Base-by-base conservation (phyloP, 352 stramenopile species). In the Phytophthora podocarpi region DNA sequence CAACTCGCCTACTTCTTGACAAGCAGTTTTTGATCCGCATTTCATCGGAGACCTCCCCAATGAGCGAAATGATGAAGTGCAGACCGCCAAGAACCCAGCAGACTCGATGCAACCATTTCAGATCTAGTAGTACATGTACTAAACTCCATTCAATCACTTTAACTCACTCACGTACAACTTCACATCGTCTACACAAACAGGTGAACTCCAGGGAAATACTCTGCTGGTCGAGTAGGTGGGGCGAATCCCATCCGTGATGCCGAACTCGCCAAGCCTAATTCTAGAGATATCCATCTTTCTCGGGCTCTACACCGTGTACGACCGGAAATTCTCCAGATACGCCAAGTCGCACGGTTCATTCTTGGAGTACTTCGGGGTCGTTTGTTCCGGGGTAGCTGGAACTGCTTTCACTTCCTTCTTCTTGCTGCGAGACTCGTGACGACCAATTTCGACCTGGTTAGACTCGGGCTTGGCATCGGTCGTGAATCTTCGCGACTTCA, bases 301-400 rank as follows among this genome's bases (percentile, higher is more conserved):
- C 31, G 13, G 23, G 21, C 7, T 21, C 5, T 72, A 75, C 45
- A 69, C 1, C 11, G 67, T 69, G 36, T 57, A 72, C 18, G 57
- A 72, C 34, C 47, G 43, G 30, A 72, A 75, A 15, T 63, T 61
- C 6, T 64, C 51, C 41, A 75, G 30, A 21, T 75, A 75, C 10
- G 49, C 30, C 35, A 75, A 64, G 21, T 75, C 67, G 18, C 67
- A 75, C 35, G 27, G 50, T 35, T 68, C 43, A 16, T 51, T 15
- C 47, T 72, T 72, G 10, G 51, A 64, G 23, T 65, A 63, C 20
- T 37, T 64, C 5, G 67, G 45, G 0, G 36, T 57, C 16, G n/a
- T 36, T 43, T 35, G 20, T 15, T 43, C 36, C 36, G n/a, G 20
- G 2, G 26, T 30, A n/a, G n/a, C 18, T 16, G 34, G 40, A 34